Base-by-base conservation (phyloP, 495 filamentous ascomycete genomes). In the Darksidea phi region DNA sequence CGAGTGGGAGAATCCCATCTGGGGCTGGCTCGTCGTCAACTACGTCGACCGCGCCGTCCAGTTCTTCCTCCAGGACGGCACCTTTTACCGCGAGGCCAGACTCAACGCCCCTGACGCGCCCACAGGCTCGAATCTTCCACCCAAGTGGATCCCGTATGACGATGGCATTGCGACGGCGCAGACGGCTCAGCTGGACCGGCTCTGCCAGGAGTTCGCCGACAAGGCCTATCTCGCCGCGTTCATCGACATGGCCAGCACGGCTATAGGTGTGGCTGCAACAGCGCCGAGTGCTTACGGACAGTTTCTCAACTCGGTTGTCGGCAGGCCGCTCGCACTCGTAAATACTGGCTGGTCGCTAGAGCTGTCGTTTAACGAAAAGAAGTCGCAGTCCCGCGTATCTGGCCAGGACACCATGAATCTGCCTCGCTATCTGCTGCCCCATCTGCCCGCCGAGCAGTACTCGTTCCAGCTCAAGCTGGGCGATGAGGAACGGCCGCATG, bases 21-120 rank as follows among this genome's bases (percentile, higher is more conserved):
- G 75, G 74, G 81, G 82, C 1, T 84, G 81, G 81, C 34, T 83
- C 0, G 67, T 84, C 0, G 57, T 76, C 57, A 84, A 84, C 71
- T 82, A 76, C 60, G 72, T 63, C 47, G 72, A 84, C 60, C 49
- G 63, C 23, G 77, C 75, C 0, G 48, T 85, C 6, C 80, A 83
- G 63, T 26, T 84, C 13, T 84, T 84, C 62, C 41, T 71, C 0
- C 36, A 58, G 0, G 78, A 82, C 43, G 82, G 82, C 1, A 74
- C 65, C 0, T 84, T 84, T 68, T 81, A 79, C 67, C 67, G 74
- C 20, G 82, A 82, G 59, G 64, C 82, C 0, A 74, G 75, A 13
- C 1, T 78, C 43, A 12, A n/a, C 10, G 73, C 71, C 12, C 74
- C 74, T 0, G 56, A 59, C 3, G 46, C 41, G 0, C 69, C 68